Base-by-base conservation (phyloP, 371 early-diverging fungal species). In the Apophysomyces sp. region DNA sequence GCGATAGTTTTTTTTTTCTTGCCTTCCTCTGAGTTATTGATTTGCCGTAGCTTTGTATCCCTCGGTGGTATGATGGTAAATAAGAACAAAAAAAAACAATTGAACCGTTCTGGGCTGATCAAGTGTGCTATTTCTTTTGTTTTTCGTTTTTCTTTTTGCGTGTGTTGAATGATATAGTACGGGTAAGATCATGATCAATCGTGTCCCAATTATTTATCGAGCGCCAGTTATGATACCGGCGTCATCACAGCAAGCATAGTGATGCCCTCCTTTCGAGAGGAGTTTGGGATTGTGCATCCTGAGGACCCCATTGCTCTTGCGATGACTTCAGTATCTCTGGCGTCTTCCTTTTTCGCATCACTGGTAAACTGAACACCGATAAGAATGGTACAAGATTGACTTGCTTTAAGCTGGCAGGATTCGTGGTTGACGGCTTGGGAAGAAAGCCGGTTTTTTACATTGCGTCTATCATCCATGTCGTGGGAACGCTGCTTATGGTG, bases 401-500 rank as follows among this genome's bases (percentile, higher is more conserved):
- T 73, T 24, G 29, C 21, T 52, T 41, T 28, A 9, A 74, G 77
- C 51, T 66, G 16, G 69, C 79, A 27, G 76, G 79, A 3, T 70
- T 70, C 58, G 54, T 73, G 26, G 74, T 72, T 0, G 79, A 78
- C 57, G 60, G 52, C 32, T 58, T 78, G 30, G 79, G 79, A 6
- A 66, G 79, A 57, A 73, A 71, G 34, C 62, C 58, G 16, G 66
- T 78, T 44, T 65, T 78, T 28, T 66, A 63, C 37, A 34, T 88
- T 2, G 90, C 89, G 6, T 80, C 88, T 8, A 31, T 74, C 11
- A 79, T 92, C 28, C 94, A 94, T 69, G 76, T 78, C 21, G 54
- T 89, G 44, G 95, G 95, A 31, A 88, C 82, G 12, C 78, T 86
- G 26, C 62, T 93, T 28, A 91, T 94, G 67, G 67, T 85, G 24